Evolutionary conservation across 768 basidiomycete species (phyloP).

Genomic region (Calocybe gangraenosa): DNA sequence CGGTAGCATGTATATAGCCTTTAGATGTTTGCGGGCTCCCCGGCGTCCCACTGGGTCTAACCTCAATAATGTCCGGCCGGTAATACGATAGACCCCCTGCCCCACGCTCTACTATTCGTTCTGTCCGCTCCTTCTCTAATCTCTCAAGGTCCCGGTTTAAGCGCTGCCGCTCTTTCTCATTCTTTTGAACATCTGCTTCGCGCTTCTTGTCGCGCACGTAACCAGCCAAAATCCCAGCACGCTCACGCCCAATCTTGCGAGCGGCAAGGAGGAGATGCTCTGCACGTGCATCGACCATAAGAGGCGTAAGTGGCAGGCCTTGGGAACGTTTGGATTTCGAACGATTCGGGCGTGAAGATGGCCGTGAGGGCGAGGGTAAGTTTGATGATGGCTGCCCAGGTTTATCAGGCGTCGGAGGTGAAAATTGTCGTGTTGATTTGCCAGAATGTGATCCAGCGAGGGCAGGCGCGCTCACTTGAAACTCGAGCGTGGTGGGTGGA

Average conservation of each 20-base stretch:
- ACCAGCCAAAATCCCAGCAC: constrained; percentile 54
- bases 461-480: constrained; percentile 11
- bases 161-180: constrained; percentile 26
- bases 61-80: constrained; percentile 15
- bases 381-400: constrained; percentile 1
- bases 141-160: constrained; percentile 24
- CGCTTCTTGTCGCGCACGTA: constrained; percentile 35
- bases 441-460: not conserved
- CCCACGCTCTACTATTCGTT: constrained; percentile 18
- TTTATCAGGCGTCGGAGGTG: not conserved
- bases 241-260: constrained; percentile 60
- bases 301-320: constrained; percentile 23
- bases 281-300: constrained; percentile 59
- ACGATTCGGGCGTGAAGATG: not conserved
- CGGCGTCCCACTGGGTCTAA: constrained; percentile 1
- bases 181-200: constrained; percentile 32
- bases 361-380: constrained; percentile 10
- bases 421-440: constrained; percentile 1
- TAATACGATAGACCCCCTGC: constrained; percentile 17
- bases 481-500: constrained; percentile 19
- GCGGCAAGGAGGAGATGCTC: constrained; percentile 73
- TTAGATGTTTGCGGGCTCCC: constrained; percentile 18
- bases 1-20: constrained; percentile 4
- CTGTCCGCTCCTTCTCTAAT: constrained; percentile 25
- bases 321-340: constrained; percentile 18